phyloP scores from a whole-genome alignment of 176 grass and related monocot genomes.

The sorghum (Sorghum bicolor) region DNA sequence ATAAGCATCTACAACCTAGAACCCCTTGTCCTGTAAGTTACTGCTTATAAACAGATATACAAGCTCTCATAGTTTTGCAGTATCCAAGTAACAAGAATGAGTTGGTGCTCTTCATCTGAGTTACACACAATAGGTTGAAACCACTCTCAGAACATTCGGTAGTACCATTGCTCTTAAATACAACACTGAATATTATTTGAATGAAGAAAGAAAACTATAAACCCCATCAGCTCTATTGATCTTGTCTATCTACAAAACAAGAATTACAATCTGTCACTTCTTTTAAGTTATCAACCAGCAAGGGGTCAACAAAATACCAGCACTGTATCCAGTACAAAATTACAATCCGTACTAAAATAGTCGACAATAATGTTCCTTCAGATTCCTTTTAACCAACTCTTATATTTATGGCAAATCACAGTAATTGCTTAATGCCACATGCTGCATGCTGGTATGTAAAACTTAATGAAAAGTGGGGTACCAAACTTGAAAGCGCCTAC shows the following conservation, averaged over 20 bases:
- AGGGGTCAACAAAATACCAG: constrained; percentile 10
- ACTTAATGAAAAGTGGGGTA: constrained; percentile 6
- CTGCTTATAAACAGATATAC: background rate
- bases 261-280: background rate
- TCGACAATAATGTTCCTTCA: background rate
- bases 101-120: background rate
- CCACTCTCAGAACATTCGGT: background rate
- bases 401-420: background rate
- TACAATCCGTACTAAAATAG: background rate
- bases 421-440: background rate
- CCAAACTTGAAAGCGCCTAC: background rate
- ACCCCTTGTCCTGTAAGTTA: background rate
- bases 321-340: constrained; percentile 7
- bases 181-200: background rate
- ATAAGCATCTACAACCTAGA: background rate
- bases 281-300: background rate
- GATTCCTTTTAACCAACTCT: constrained; percentile 11
- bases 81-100: background rate
- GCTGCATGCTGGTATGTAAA: background rate
- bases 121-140: background rate
- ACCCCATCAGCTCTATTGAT: background rate
- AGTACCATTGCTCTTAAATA: constrained; percentile 14
- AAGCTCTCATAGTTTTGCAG: background rate
- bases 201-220: constrained; percentile 18
- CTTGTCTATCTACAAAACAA: background rate